phyloP scores from a whole-genome alignment of 768 basidiomycete genomes.

The Leccinum fibrillosum region DNA sequence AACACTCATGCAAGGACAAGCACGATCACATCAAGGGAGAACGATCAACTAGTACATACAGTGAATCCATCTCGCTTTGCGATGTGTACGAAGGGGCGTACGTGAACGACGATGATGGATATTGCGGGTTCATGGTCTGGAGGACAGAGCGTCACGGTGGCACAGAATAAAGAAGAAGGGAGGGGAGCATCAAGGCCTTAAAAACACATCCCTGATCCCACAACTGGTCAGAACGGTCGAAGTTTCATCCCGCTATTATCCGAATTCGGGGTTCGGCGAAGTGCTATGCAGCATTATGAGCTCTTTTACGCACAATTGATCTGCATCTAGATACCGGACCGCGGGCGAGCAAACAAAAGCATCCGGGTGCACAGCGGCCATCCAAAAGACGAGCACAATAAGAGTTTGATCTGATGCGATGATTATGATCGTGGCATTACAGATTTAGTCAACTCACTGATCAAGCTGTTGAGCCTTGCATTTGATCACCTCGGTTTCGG shows the following conservation, averaged over 20 bases:
- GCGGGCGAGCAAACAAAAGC: neutral
- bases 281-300: neutral
- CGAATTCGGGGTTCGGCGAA: conserved; percentile 9
- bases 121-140: neutral
- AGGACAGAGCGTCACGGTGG: neutral
- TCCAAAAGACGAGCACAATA: neutral
- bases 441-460: neutral
- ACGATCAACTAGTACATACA: conserved; percentile 8
- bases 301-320: neutral
- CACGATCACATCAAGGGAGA: neutral
- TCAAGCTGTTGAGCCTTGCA: neutral
- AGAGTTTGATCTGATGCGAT: neutral
- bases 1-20: neutral
- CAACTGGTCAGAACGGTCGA: neutral
- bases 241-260: neutral
- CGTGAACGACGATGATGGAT: neutral
- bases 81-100: neutral
- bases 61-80: neutral
- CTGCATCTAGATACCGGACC: neutral
- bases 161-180: neutral
- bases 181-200: conserved; percentile 1
- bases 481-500: neutral
- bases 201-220: neutral
- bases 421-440: neutral
- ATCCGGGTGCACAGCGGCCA: neutral